Conservation (phyloP, 2,329 filamentous ascomycete species). For the Epichloe uncinata region DNA sequence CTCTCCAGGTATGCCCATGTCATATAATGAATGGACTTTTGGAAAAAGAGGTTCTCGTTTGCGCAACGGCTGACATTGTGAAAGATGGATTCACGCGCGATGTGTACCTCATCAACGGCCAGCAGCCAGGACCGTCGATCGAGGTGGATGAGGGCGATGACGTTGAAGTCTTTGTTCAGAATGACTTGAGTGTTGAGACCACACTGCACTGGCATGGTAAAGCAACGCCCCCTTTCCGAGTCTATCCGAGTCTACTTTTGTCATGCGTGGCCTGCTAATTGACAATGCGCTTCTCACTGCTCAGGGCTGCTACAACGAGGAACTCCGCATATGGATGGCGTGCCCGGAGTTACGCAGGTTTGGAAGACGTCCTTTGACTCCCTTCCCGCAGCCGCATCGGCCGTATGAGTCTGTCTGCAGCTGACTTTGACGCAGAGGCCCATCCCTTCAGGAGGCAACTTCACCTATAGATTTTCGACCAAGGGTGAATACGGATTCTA, state of each 20-base stretch:
- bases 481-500: constrained; percentile 3
- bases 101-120: constrained; percentile 8
- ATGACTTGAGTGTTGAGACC: constrained; percentile 1
- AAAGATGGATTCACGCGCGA: constrained; percentile 4
- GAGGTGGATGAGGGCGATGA: constrained; percentile 5
- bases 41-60: no score
- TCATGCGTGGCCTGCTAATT: background rate
- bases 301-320: constrained; percentile 1
- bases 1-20: constrained; percentile 2
- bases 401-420: background rate
- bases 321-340: constrained; percentile 3
- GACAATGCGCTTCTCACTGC: background rate
- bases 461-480: constrained; percentile 2
- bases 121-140: constrained; percentile 8
- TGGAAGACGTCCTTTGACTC: no score
- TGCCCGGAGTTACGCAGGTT: constrained; percentile 4
- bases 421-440: background rate
- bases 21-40: no score
- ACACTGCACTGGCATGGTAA: background rate
- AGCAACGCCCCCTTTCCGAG: no score
- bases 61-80: background rate
- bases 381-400: background rate
- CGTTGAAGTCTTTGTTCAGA: constrained; percentile 3
- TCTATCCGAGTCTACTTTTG: background rate
- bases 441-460: constrained; percentile 1